Percentiles rank a stretch among this genome's conserved stretches.
phyloP scores from a whole-genome alignment of 768 basidiomycete genomes.

The Leccinellum luteum region DNA sequence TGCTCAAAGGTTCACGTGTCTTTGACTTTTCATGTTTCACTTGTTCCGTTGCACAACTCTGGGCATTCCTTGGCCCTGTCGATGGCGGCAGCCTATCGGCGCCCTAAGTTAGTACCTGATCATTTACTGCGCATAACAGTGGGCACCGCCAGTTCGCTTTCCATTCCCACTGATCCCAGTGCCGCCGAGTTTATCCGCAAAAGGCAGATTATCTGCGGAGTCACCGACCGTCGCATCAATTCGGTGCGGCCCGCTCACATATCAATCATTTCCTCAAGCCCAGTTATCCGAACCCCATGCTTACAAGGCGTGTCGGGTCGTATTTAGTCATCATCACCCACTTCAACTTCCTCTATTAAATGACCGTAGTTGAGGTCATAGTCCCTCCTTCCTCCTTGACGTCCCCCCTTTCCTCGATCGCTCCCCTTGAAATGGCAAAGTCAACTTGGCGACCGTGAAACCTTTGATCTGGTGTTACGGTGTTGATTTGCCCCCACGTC shows the following conservation, averaged over 20 bases:
- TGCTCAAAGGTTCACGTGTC: not conserved
- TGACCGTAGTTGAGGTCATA: not conserved
- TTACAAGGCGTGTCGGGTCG: conserved; percentile 8
- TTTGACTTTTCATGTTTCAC: conserved; percentile 5
- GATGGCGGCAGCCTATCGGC: not conserved
- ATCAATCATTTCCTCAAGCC: conserved; percentile 2
- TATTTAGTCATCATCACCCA: conserved; percentile 2
- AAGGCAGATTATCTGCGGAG: not conserved
- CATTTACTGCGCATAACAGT: not conserved
- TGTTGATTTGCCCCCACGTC: not conserved
- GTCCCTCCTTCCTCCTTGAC: not conserved
- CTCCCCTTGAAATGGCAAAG: not conserved
- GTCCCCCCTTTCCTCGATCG: not conserved
- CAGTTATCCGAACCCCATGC: conserved; percentile 14
- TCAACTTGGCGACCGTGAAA: not conserved
- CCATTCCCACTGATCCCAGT: not conserved
- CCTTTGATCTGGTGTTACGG: not conserved
- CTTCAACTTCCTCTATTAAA: not conserved
- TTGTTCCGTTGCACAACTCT: not conserved
- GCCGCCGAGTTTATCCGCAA: no score
- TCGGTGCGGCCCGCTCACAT: not conserved
- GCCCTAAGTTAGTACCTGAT: not conserved
- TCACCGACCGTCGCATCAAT: not conserved
- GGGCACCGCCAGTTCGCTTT: not conserved
- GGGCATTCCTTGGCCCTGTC: not conserved